These are phyloP conservation scores for Pyrenophora graminea DNA, from an alignment of 2,329 filamentous ascomycete genomes.

Conservation along the genomic window DNA sequence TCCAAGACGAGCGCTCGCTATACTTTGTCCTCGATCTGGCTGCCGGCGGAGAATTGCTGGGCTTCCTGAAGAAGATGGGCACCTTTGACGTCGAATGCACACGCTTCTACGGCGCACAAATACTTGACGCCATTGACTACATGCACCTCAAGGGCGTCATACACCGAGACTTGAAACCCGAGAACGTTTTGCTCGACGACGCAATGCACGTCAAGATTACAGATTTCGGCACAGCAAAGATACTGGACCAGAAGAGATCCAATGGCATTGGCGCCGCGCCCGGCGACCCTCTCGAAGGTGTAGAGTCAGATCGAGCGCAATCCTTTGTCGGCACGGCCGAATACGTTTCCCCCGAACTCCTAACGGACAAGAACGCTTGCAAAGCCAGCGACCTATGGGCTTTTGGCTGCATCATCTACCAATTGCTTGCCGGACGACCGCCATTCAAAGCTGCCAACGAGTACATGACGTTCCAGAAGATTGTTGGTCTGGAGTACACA, in stretches of 20 bases:
- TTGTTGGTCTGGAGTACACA: constrained; percentile 89
- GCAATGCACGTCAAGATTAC: constrained; percentile 99
- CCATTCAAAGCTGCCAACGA: constrained; percentile 97
- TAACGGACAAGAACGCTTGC: constrained; percentile 95
- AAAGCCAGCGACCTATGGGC: constrained; percentile 98
- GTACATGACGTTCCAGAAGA: constrained; percentile 98
- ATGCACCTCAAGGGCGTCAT: constrained; percentile 98
- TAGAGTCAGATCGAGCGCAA: constrained; percentile 74
- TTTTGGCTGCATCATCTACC: constrained; percentile 97
- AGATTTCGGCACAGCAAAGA: constrained; percentile 97
- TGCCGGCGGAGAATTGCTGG: constrained; percentile 86
- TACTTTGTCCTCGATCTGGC: constrained; percentile 97
- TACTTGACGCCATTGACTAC: constrained; percentile 93
- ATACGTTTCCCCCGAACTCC: constrained; percentile 95
- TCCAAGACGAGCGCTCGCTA: constrained; percentile 92
- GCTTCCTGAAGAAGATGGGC: constrained; percentile 89
- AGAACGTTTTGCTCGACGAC: constrained; percentile 92
- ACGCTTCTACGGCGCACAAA: constrained; percentile 91
- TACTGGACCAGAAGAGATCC: constrained; percentile 65
- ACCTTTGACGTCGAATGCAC: constrained; percentile 96
- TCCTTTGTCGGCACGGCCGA: constrained; percentile 98
- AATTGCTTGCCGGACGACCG: constrained; percentile 90
- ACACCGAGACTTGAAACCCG: constrained; percentile 93
- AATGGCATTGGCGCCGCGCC: constrained; percentile 44
- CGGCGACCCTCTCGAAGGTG: constrained; percentile 59